These are phyloP conservation scores for Tricholoma sp. DNA, from an alignment of 768 basidiomycete genomes.

Conservation along the genomic window DNA sequence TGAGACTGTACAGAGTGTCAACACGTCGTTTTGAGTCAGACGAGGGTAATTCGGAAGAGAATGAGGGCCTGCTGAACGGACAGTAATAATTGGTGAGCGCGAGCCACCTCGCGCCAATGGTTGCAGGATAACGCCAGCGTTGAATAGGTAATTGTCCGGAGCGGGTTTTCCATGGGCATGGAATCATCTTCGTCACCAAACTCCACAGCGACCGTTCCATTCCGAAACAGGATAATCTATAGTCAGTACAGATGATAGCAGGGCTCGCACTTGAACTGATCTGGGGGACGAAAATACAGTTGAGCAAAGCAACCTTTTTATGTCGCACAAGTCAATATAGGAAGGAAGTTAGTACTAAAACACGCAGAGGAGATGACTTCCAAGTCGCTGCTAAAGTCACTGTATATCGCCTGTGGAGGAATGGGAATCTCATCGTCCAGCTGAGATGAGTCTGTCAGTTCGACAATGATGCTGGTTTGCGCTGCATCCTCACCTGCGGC, in stretches of 20 bases:
- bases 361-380: neutral
- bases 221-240: neutral
- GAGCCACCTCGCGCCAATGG: neutral
- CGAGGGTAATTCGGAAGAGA: neutral
- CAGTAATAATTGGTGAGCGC: neutral
- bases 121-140: neutral
- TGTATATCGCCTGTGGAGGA: neutral
- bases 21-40: neutral
- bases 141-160: neutral
- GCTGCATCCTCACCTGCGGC: neutral
- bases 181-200: neutral
- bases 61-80: neutral
- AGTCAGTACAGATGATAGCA: neutral
- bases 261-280: neutral
- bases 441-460: neutral
- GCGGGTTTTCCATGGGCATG: neutral
- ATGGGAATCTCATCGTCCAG: neutral
- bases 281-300: slow-evolving; percentile 4
- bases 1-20: slow-evolving; percentile 4
- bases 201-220: neutral
- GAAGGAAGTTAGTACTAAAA: neutral
- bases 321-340: slow-evolving; percentile 1
- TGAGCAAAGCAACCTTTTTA: neutral
- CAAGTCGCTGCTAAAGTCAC: neutral
- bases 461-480: neutral